A percentile compares a stretch with the other conserved stretches of the same genome.
These are phyloP conservation scores for Fusarium continuum DNA, from an alignment of 2,329 filamentous ascomycete species.

Conservation along the genomic window DNA sequence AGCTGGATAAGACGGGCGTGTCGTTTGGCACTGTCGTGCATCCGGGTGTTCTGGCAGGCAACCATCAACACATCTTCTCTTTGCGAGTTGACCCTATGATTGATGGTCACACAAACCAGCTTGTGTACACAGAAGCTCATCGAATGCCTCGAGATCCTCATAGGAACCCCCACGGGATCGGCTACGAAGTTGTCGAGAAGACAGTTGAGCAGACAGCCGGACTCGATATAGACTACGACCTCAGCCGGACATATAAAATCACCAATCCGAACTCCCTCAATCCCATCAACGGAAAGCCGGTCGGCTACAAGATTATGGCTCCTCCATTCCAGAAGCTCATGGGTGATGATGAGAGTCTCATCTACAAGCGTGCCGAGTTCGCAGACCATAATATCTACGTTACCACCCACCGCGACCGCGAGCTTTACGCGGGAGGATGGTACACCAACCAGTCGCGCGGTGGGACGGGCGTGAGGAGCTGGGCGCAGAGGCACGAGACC, in stretches of 20 bases:
- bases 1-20: constrained; percentile 59
- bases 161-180: constrained; percentile 70
- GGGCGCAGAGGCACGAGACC: constrained; percentile 49
- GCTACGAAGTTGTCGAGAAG: constrained; percentile 63
- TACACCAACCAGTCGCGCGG: constrained; percentile 60
- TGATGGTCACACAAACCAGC: constrained; percentile 60
- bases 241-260: constrained; percentile 61
- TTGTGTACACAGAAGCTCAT: constrained; percentile 54
- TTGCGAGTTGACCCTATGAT: constrained; percentile 71
- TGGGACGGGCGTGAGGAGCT: constrained; percentile 46
- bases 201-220: constrained; percentile 50
- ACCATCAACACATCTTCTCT: constrained; percentile 76
- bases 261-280: constrained; percentile 52
- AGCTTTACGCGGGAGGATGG: constrained; percentile 61
- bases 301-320: constrained; percentile 61
- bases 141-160: constrained; percentile 54
- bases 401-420: constrained; percentile 59
- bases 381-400: constrained; percentile 61
- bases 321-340: constrained; percentile 58
- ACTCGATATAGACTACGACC: constrained; percentile 58
- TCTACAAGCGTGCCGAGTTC: constrained; percentile 55
- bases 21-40: constrained; percentile 69
- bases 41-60: constrained; percentile 70
- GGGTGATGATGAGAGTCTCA: constrained; percentile 55
- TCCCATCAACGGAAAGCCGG: constrained; percentile 50